Conservation (phyloP, 2,329 filamentous ascomycete genomes). For the Stemphylium beticola region DNA sequence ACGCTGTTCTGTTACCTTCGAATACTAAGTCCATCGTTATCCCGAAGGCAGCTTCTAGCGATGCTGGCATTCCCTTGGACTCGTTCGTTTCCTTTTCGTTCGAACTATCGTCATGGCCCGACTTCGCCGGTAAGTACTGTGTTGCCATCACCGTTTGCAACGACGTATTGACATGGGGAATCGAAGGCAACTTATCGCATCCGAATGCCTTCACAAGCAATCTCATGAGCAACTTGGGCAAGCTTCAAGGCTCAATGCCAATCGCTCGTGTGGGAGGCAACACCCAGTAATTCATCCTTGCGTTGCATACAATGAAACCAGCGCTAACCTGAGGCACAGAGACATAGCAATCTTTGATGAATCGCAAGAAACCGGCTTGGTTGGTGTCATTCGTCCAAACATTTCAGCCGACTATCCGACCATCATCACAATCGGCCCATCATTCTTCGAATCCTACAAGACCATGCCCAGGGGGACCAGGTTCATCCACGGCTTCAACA, state of each 20-base stretch:
- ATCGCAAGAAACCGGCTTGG: slow-evolving; percentile 32
- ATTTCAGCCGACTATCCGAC: slow-evolving; percentile 66
- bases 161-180: background rate
- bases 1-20: background rate
- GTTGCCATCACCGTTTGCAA: background rate
- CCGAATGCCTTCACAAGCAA: slow-evolving; percentile 67
- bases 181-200: slow-evolving; percentile 56
- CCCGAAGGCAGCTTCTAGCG: background rate
- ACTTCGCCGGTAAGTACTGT: background rate
- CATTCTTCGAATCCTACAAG: slow-evolving; percentile 67
- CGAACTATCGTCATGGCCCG: slow-evolving; percentile 11
- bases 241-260: slow-evolving; percentile 62
- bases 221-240: slow-evolving; percentile 62
- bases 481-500: slow-evolving; percentile 68
- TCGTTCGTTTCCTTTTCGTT: slow-evolving; percentile 8
- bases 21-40: background rate
- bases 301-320: slow-evolving; percentile 48
- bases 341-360: slow-evolving; percentile 7
- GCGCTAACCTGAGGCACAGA: slow-evolving; percentile 53
- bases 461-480: slow-evolving; percentile 60
- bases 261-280: slow-evolving; percentile 70
- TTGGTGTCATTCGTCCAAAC: slow-evolving; percentile 59
- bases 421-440: slow-evolving; percentile 64
- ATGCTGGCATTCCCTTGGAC: slow-evolving; percentile 8
- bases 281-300: slow-evolving; percentile 66